Base-by-base conservation (phyloP, 2,329 filamentous ascomycete genomes). In the Gaeumannomyces tritici region DNA sequence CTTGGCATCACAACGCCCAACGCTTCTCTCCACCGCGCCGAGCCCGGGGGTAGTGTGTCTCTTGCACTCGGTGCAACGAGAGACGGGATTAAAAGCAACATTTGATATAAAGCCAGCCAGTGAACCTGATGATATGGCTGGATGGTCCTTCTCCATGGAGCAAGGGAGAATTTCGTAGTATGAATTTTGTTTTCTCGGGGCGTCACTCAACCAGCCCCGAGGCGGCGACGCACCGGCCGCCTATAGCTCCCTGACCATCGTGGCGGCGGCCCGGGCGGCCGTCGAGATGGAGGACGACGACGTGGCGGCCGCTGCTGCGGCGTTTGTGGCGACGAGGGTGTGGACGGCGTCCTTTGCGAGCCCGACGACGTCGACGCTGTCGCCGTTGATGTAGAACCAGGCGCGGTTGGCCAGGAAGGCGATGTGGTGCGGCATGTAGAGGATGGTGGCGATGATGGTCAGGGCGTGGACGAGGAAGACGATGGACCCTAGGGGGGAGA, bases 361-460 rank as follows among this genome's bases (percentile, higher is more conserved):
- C 64, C 78, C 76, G 64, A 77, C 78, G 56, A 81, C 75, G 63
- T 82, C 78, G 64, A 80, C 81, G 68, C 85, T 83, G 72, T 96
- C 92, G 68, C 95, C 95, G 67, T 88, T 88, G 75, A 91, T 90
- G 81, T 99, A 99, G 81, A 97, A 99, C 85, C 91, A 96, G 62
- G 91, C 88, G 72, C 93, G 89, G 72, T 87, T 86, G 71, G 88
- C 84, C 69, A 99, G 88, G 73, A 91, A 89, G 70, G 85, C 82
- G 70, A 98, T 79, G 78, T 98, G 93, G 71, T 96, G 89, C 13
- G 95, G 95, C 24, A 99, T 90, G 80, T 99, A 99, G 67, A 98
- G 86, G 66, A 90, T 89, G 61, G 88, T 87, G 68, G 92, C 95
- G 72, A 96, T 92, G 70, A 90, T 83, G 70, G 95, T 87, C 77